A percentile compares a stretch with the other conserved stretches of the same genome.
Conservation (phyloP, 257 asterid genomes). For the Eustoma russellianum region DNA sequence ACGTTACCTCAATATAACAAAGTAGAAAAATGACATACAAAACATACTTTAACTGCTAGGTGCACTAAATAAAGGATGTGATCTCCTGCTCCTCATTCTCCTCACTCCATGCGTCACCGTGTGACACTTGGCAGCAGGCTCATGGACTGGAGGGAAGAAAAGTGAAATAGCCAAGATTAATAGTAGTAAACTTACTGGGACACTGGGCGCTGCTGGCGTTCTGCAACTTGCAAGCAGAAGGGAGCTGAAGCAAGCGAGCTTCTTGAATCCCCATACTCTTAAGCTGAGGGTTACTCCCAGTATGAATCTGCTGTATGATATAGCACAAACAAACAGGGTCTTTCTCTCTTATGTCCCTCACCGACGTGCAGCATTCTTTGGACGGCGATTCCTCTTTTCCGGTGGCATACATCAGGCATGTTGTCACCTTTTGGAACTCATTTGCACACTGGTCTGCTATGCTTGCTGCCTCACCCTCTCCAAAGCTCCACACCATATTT, state of each 20-base stretch:
- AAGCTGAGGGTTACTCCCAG: slow-evolving; percentile 43
- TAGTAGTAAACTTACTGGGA: slow-evolving; percentile 46
- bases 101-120: no score
- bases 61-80: no score
- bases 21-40: no score
- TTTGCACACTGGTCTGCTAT: slow-evolving; percentile 24
- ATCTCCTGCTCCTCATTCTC: no score
- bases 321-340: slow-evolving; percentile 70
- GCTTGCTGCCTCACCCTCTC: not conserved
- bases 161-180: no score
- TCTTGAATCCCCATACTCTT: slow-evolving; percentile 73
- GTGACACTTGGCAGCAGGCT: no score
- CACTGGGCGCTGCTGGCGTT: slow-evolving; percentile 57
- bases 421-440: slow-evolving; percentile 47
- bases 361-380: slow-evolving; percentile 65
- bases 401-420: slow-evolving; percentile 58
- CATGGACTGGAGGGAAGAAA: no score
- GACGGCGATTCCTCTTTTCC: slow-evolving; percentile 51
- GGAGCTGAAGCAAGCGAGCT: slow-evolving; percentile 62
- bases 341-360: slow-evolving; percentile 32
- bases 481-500: not conserved
- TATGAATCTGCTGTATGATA: slow-evolving; percentile 67
- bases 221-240: slow-evolving; percentile 54
- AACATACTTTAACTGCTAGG: no score
- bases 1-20: no score